Evolutionary conservation across 495 filamentous ascomycete species (phyloP).

Genomic region (Aspergillus mulundensis): DNA sequence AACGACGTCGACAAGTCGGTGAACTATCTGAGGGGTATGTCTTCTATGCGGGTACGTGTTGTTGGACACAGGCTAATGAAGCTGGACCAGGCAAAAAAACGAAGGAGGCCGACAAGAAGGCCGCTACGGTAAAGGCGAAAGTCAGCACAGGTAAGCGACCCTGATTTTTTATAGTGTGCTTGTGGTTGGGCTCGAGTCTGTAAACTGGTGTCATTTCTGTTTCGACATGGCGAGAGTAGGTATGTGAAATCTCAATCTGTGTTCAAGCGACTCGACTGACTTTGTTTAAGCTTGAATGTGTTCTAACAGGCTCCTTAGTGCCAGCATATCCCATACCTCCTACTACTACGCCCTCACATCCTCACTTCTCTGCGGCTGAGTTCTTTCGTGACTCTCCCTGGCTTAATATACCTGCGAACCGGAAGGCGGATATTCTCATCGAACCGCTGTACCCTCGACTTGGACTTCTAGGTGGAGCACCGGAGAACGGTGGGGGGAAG

Average conservation of each 20-base stretch:
- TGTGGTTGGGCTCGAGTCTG: slow-evolving; percentile 31
- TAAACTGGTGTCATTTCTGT: background rate
- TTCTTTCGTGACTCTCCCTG: slow-evolving; percentile 87
- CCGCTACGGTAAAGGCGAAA: slow-evolving; percentile 32
- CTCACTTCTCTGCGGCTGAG: slow-evolving; percentile 43
- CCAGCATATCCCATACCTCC: slow-evolving; percentile 31
- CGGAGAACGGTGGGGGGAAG: slow-evolving; percentile 51
- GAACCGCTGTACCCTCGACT: slow-evolving; percentile 55
- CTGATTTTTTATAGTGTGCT: slow-evolving; percentile 5
- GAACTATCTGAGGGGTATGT: slow-evolving; percentile 66
- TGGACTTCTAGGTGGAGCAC: slow-evolving; percentile 73
- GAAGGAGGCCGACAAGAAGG: slow-evolving; percentile 40
- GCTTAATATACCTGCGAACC: slow-evolving; percentile 68
- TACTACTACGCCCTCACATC: slow-evolving; percentile 12
- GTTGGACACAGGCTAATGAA: background rate
- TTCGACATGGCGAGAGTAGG: slow-evolving; percentile 6
- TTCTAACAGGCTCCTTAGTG: slow-evolving; percentile 46
- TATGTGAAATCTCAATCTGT: slow-evolving; percentile 8
- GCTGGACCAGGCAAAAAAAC: slow-evolving; percentile 39
- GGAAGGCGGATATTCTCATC: slow-evolving; percentile 62
- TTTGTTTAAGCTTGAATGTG: slow-evolving; percentile 27
- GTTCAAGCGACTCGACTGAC: slow-evolving; percentile 33
- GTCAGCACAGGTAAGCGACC: slow-evolving; percentile 46
- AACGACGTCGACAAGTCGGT: slow-evolving; percentile 86
- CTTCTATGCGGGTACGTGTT: background rate